A percentile compares a stretch with the other conserved stretches of the same genome.
These are phyloP conservation scores for Paspalum vaginatum DNA, from an alignment of 176 grass and related monocot species.

Conservation along the genomic window DNA sequence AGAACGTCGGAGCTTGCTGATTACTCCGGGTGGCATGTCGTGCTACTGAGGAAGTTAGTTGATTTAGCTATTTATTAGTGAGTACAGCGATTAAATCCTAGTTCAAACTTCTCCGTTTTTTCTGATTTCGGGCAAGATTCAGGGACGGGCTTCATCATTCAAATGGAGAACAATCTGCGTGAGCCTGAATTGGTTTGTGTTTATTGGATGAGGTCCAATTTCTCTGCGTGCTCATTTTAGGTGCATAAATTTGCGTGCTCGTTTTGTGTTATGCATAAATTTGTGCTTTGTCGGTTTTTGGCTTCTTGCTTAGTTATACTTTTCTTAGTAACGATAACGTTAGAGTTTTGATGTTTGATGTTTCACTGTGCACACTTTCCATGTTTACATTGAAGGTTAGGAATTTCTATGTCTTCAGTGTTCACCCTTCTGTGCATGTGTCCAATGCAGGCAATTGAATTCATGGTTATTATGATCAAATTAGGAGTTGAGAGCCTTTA, in stretches of 20 bases:
- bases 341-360: neutral
- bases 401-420: neutral
- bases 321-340: neutral
- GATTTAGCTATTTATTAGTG: neutral
- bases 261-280: neutral
- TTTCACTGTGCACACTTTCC: neutral
- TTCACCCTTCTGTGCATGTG: neutral
- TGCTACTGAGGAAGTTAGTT: neutral
- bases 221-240: neutral
- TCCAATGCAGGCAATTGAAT: neutral
- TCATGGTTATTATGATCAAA: neutral
- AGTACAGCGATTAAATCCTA: neutral
- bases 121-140: neutral
- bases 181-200: neutral
- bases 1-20: neutral
- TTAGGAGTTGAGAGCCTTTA: neutral
- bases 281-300: neutral
- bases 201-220: constrained; percentile 20
- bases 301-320: neutral
- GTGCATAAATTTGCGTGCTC: too few relatives aligned
- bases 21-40: neutral
- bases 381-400: neutral
- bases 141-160: neutral
- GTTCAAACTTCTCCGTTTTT: neutral
- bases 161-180: neutral